These are phyloP conservation scores for Laguncularia racemosa DNA, from an alignment of 345 rosid species.

Conservation along the genomic window DNA sequence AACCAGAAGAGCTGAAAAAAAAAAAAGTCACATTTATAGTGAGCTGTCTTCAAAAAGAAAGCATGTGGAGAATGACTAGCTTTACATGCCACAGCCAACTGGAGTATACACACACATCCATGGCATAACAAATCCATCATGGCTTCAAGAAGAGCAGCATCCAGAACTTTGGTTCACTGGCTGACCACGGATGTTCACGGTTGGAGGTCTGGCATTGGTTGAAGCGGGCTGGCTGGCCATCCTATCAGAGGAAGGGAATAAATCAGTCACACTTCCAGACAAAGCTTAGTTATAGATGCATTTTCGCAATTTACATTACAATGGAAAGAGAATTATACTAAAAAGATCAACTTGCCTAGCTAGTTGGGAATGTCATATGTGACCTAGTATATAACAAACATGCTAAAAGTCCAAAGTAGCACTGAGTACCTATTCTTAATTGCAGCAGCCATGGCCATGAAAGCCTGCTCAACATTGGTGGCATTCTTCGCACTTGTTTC, in stretches of 20 bases:
- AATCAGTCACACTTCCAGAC: too few species aligned
- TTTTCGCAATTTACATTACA: not conserved
- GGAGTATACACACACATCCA: not conserved
- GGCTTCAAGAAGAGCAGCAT: constrained; percentile 59
- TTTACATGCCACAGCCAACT: constrained; percentile 9
- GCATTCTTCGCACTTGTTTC: constrained; percentile 77
- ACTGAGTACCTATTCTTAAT: constrained; percentile 48
- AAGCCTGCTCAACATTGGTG: constrained; percentile 68
- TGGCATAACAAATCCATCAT: not conserved
- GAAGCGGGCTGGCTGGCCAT: constrained; percentile 72
- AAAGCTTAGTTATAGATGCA: too few species aligned
- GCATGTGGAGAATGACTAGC: constrained; percentile 2
- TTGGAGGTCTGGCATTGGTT: constrained; percentile 50
- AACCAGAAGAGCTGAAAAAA: constrained; percentile 1
- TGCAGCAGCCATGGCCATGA: constrained; percentile 80
- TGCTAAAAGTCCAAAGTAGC: not conserved
- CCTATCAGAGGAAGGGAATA: constrained; percentile 17
- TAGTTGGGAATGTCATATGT: too few species aligned
- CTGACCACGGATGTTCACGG: constrained; percentile 71
- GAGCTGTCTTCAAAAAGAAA: not conserved
- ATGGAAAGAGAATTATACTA: not conserved
- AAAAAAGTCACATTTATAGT: not conserved
- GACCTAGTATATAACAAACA: too few species aligned
- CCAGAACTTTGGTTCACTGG: constrained; percentile 72
- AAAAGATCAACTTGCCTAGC: too few species aligned